A percentile compares a stretch with the other conserved stretches of the same genome.
Evolutionary conservation across 2,329 filamentous ascomycete genomes (phyloP).

Genomic region (Nakataea oryzae): DNA sequence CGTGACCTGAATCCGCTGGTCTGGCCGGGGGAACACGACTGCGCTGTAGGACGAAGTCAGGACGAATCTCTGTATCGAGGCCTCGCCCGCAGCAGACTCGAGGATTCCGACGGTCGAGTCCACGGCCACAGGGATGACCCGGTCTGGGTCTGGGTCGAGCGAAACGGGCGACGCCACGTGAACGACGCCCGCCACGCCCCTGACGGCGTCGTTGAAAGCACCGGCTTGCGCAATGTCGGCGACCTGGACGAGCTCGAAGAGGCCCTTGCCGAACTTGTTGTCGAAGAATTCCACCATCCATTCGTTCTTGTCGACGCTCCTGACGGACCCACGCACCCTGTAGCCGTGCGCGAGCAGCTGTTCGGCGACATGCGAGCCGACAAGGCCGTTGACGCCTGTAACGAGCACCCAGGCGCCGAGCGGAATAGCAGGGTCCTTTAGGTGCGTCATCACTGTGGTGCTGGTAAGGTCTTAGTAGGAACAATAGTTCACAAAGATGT

Average conservation of each 20-base stretch:
- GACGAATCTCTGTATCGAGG: conserved; percentile 26
- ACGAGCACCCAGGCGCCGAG: conserved; percentile 20
- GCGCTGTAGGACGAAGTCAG: conserved; percentile 18
- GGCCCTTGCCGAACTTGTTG: conserved; percentile 17
- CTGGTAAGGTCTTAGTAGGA: background rate
- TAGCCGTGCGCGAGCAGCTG: conserved; percentile 27
- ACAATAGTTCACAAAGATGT: background rate
- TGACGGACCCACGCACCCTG: conserved; percentile 30
- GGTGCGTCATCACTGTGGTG: background rate
- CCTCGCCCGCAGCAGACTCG: conserved; percentile 18
- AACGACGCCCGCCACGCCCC: conserved; percentile 8
- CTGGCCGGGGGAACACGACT: conserved; percentile 6
- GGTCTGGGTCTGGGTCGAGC: conserved; percentile 18
- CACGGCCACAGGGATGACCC: conserved; percentile 21
- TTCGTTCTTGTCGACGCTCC: conserved; percentile 18
- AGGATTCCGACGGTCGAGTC: conserved; percentile 15
- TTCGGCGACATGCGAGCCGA: conserved; percentile 28
- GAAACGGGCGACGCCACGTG: conserved; percentile 19
- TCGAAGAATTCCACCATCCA: conserved; percentile 21
- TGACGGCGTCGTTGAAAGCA: conserved; percentile 13
- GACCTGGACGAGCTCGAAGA: conserved; percentile 21
- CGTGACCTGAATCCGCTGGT: conserved; percentile 8
- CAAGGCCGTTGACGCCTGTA: conserved; percentile 29
- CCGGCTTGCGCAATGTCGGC: conserved; percentile 17
- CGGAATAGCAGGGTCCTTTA: background rate